Conservation (phyloP, 108 stramenopile species). For the Ochromonas danica region DNA sequence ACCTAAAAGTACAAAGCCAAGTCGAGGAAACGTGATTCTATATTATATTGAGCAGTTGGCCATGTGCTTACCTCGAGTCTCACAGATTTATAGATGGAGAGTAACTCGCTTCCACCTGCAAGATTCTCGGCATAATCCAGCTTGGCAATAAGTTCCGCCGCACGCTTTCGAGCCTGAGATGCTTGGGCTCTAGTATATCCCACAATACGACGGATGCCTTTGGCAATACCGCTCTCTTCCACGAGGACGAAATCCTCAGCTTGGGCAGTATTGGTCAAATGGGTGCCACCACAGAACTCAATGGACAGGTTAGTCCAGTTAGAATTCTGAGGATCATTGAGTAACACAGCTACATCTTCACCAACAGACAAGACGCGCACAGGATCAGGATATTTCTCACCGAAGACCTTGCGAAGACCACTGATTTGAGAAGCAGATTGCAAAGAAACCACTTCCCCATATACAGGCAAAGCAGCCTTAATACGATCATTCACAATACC, state of each 20-base stretch:
- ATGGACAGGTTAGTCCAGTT: constrained; percentile 84
- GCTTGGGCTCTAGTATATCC: constrained; percentile 84
- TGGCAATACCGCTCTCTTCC: constrained; percentile 93
- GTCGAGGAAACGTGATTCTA: neutral
- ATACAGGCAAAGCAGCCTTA: constrained; percentile 64
- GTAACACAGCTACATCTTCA: constrained; percentile 68
- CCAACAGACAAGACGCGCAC: constrained; percentile 94
- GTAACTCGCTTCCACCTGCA: constrained; percentile 6
- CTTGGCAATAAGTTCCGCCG: constrained; percentile 68
- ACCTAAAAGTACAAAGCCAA: constrained; percentile 26
- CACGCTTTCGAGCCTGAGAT: constrained; percentile 68
- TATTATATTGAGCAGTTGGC: neutral
- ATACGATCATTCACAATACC: constrained; percentile 75
- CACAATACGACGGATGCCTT: constrained; percentile 94
- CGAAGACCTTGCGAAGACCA: constrained; percentile 93
- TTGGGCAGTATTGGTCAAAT: constrained; percentile 87
- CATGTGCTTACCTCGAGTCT: constrained; percentile 1
- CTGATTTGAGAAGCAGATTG: constrained; percentile 75
- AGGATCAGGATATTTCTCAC: constrained; percentile 98
- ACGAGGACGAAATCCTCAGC: constrained; percentile 86
- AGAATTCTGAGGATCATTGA: constrained; percentile 78
- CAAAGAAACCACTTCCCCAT: constrained; percentile 49
- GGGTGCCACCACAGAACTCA: constrained; percentile 99
- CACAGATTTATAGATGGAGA: constrained; percentile 39
- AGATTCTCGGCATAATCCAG: constrained; percentile 45